Conservation (phyloP, 352 stramenopile genomes). For the Thalassiosira hispida region DNA sequence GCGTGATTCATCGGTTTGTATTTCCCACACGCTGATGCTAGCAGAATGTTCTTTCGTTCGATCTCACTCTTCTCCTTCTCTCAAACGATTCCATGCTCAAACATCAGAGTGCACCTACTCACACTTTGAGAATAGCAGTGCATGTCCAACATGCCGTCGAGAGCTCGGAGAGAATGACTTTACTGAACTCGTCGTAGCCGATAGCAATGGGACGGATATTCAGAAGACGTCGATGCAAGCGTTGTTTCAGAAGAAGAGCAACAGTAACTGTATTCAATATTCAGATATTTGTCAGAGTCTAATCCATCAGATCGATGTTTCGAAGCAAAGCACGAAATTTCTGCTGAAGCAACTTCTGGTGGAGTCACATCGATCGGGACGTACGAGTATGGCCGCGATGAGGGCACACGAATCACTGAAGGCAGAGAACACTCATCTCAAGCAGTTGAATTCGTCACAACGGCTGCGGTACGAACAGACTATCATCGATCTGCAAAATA, state of each 20-base stretch:
- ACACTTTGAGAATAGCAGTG: conserved; percentile 71
- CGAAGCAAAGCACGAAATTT: conserved; percentile 69
- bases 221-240: conserved; percentile 63
- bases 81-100: neutral
- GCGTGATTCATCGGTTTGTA: neutral
- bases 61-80: conserved; percentile 9
- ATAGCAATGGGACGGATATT: conserved; percentile 49
- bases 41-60: conserved; percentile 3
- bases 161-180: conserved; percentile 76
- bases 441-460: conserved; percentile 62
- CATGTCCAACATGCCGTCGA: conserved; percentile 70
- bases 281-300: conserved; percentile 67
- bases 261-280: conserved; percentile 50
- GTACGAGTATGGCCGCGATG: conserved; percentile 29
- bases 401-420: conserved; percentile 49
- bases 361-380: conserved; percentile 47
- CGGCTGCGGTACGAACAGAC: conserved; percentile 63
- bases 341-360: conserved; percentile 76
- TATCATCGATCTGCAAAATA: conserved; percentile 69
- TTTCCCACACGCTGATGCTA: conserved; percentile 2
- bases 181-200: conserved; percentile 73
- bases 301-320: conserved; percentile 60
- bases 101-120: conserved; percentile 76
- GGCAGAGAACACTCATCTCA: conserved; percentile 62
- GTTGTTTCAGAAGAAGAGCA: conserved; percentile 70